Evolutionary conservation across 1,284 basidiomycete species (phyloP), one percentile per base, ranked within the genome.

Genomic region (Puccinia coronata): DNA sequence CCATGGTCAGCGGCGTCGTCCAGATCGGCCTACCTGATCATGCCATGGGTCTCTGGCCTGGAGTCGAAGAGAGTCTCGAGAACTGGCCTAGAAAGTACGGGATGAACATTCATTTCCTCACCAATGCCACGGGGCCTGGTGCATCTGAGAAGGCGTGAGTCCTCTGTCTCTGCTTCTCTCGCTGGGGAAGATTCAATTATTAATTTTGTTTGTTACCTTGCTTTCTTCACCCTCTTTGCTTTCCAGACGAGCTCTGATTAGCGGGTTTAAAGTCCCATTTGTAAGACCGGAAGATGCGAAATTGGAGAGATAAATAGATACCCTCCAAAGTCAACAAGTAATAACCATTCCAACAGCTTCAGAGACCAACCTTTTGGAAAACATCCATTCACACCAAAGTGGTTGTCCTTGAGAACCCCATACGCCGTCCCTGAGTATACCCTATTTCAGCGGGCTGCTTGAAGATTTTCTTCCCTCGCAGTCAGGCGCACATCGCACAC

Each of bases 51-150:
- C 90, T 96, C 83, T 99, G 98, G 89, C 96, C 96, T 4, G 84
- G 85, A 65, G 91, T 97, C 80, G 95, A 97, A 87, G 91, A 94
- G 86, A 98, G 96, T 87, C 87, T 92, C 82, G 95, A 97, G 85
- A 87, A 92, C 57, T 98, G 96, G 86, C 93, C 93, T 9, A 90
- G 90, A 83, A 86, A 91, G 76, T 92, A 92, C 85, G 95, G 95
- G 51, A 93, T 97, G 90, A 92, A 96, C 86, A 91, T 98, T 70
- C 92, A 95, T 86, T 95, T 95, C 86, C 89, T 95, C 82, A 96
- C 95, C 53, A 94, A 92, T 85, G 91, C 92, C 4, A 88, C 88
- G 72, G 95, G 95, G 0, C 87, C 91, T 41, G 93, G 93, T 49
- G 95, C 95, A 20, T 92, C 96, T 88, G 92, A 94, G 86, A 89